Conservation (phyloP, 2,329 filamentous ascomycete species). For the Exophiala oligosperma region DNA sequence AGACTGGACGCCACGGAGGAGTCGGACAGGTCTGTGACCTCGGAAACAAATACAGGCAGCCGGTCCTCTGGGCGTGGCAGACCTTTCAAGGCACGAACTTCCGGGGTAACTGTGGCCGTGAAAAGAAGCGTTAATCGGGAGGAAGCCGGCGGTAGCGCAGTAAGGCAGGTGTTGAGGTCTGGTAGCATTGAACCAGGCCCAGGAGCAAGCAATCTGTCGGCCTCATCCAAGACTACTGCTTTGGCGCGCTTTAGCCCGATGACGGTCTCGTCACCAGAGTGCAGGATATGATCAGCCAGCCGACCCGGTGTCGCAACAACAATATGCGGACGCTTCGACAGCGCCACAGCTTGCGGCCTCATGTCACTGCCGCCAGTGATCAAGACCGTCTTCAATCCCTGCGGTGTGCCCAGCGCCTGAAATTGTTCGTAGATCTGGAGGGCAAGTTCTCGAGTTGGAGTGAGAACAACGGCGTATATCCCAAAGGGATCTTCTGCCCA, state of each 20-base stretch:
- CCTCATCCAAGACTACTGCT: slow-evolving; percentile 93
- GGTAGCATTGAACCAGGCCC: slow-evolving; percentile 86
- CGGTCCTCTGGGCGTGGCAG: slow-evolving; percentile 69
- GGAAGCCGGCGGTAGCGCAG: slow-evolving; percentile 71
- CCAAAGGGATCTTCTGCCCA: slow-evolving; percentile 91
- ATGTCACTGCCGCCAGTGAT: slow-evolving; percentile 93
- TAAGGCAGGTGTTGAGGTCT: slow-evolving; percentile 86
- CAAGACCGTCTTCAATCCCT: slow-evolving; percentile 83
- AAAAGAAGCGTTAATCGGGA: slow-evolving; percentile 93
- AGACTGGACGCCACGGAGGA: slow-evolving; percentile 59
- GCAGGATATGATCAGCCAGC: slow-evolving; percentile 88
- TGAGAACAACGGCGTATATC: slow-evolving; percentile 86
- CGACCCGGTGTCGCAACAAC: slow-evolving; percentile 93
- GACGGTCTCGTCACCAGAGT: slow-evolving; percentile 87
- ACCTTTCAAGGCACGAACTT: slow-evolving; percentile 83
- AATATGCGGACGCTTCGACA: slow-evolving; percentile 80
- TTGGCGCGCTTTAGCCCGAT: slow-evolving; percentile 74
- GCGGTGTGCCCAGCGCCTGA: slow-evolving; percentile 84
- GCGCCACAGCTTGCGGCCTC: slow-evolving; percentile 81
- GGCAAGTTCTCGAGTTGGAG: slow-evolving; percentile 87
- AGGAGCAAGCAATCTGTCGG: slow-evolving; percentile 78
- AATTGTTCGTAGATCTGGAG: slow-evolving; percentile 97
- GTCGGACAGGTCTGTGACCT: slow-evolving; percentile 81
- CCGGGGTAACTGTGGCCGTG: slow-evolving; percentile 90
- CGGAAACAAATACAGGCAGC: slow-evolving; percentile 81